phyloP scores from a whole-genome alignment of 768 basidiomycete species.

The Lactarius hengduanensis region DNA sequence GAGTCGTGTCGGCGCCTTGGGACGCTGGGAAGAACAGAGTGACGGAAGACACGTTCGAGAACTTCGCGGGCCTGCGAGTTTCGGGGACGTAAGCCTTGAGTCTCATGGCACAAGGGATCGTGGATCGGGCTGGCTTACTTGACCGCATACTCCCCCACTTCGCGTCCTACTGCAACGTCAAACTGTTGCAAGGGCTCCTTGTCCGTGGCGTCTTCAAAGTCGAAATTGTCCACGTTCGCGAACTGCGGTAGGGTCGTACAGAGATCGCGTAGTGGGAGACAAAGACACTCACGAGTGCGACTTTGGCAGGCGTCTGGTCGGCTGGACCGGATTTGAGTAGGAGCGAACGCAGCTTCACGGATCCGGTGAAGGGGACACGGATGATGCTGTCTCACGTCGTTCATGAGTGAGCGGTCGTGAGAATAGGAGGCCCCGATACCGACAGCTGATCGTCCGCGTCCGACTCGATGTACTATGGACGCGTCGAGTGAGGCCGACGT shows the following conservation, averaged over 20 bases:
- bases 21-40: conserved; percentile 79
- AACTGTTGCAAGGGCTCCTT: conserved; percentile 70
- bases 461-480: conserved; percentile 70
- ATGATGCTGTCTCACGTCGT: conserved; percentile 54
- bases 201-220: conserved; percentile 73
- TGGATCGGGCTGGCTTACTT: conserved; percentile 45
- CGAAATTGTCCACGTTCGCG: conserved; percentile 71
- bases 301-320: conserved; percentile 71
- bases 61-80: conserved; percentile 70
- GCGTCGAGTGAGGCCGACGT: conserved; percentile 2
- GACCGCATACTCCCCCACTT: conserved; percentile 82
- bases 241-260: conserved; percentile 46
- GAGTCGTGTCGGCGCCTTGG: conserved; percentile 73
- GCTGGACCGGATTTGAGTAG: conserved; percentile 82
- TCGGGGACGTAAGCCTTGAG: not conserved
- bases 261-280: no score
- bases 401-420: not conserved
- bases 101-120: not conserved
- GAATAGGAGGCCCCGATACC: conserved; percentile 25
- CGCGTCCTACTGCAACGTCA: conserved; percentile 62
- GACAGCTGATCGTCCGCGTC: conserved; percentile 92
- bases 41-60: conserved; percentile 77
- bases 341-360: conserved; percentile 79
- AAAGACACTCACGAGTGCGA: conserved; percentile 56
- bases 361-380: conserved; percentile 83